Percentiles rank a stretch among this genome's conserved stretches.
These are phyloP conservation scores for Leccinum rimulosum DNA, from an alignment of 768 basidiomycete genomes.

Conservation along the genomic window DNA sequence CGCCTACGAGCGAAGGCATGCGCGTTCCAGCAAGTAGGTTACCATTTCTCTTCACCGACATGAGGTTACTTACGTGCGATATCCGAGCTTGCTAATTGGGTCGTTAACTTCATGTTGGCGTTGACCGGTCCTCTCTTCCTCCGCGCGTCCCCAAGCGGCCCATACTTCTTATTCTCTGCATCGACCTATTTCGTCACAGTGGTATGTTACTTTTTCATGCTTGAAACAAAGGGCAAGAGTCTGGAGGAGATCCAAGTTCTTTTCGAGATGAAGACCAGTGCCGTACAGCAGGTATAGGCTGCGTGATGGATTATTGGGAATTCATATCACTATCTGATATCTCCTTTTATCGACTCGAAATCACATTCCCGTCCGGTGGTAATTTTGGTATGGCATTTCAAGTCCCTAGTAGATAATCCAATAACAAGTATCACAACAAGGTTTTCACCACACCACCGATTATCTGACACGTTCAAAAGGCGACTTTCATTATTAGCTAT, in stretches of 20 bases:
- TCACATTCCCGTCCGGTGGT: background rate
- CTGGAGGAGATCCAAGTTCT: slow-evolving; percentile 41
- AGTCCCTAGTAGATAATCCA: background rate
- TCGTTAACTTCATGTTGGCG: slow-evolving; percentile 43
- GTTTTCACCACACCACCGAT: background rate
- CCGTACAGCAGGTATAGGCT: background rate
- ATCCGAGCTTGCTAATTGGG: slow-evolving; percentile 25
- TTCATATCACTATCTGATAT: background rate
- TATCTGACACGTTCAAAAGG: background rate
- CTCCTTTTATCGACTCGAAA: background rate
- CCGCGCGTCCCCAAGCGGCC: slow-evolving; percentile 40
- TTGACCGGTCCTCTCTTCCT: slow-evolving; percentile 48
- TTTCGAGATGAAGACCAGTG: slow-evolving; percentile 28
- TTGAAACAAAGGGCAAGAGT: slow-evolving; percentile 44
- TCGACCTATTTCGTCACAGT: slow-evolving; percentile 36
- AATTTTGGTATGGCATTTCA: background rate
- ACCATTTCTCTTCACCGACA: background rate
- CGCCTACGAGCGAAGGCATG: slow-evolving; percentile 44
- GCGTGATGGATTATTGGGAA: background rate
- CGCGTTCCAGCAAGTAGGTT: slow-evolving; percentile 43
- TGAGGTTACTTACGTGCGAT: slow-evolving; percentile 6
- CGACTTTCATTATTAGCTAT: background rate
- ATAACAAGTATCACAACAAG: background rate
- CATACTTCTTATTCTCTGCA: slow-evolving; percentile 47
- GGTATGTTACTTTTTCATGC: slow-evolving; percentile 39